Conservation (phyloP, 2,329 filamentous ascomycete genomes). For the Dactylellina parvicollis region DNA sequence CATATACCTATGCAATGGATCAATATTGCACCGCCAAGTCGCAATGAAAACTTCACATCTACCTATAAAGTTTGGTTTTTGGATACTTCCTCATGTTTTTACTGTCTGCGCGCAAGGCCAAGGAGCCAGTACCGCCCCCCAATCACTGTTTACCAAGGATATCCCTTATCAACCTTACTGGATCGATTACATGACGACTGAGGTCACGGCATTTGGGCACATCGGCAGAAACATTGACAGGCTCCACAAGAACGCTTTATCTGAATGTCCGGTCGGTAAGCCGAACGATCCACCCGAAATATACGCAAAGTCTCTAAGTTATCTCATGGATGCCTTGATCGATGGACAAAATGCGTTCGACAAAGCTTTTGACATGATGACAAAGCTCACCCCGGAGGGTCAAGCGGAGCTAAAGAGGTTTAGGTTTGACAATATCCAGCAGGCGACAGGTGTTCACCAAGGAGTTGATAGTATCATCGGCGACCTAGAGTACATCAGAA, state of each 20-base stretch:
- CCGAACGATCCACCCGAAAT: not conserved
- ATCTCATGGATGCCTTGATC: not conserved
- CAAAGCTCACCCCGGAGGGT: not conserved
- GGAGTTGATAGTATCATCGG: not conserved
- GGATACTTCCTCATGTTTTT: no score
- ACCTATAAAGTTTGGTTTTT: no score
- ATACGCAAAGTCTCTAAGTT: not conserved
- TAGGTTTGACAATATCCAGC: not conserved
- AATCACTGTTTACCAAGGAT: not conserved
- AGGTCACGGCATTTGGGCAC: not conserved
- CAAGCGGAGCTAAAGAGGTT: not conserved
- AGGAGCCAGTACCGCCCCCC: not conserved
- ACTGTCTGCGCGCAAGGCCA: no score
- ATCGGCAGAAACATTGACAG: not conserved
- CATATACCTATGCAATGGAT: no score
- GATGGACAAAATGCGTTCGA: not conserved
- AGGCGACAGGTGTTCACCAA: not conserved
- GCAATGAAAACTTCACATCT: no score
- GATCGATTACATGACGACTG: not conserved
- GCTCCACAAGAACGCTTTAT: not conserved
- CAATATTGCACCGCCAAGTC: no score
- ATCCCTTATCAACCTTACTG: conserved; percentile 4
- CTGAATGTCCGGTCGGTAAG: not conserved
- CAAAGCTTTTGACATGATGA: not conserved
- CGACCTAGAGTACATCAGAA: not conserved